A percentile compares a stretch with the other conserved stretches of the same genome.
Conservation (phyloP, 2,329 filamentous ascomycete genomes). For the Akanthomyces dipterigenus region DNA sequence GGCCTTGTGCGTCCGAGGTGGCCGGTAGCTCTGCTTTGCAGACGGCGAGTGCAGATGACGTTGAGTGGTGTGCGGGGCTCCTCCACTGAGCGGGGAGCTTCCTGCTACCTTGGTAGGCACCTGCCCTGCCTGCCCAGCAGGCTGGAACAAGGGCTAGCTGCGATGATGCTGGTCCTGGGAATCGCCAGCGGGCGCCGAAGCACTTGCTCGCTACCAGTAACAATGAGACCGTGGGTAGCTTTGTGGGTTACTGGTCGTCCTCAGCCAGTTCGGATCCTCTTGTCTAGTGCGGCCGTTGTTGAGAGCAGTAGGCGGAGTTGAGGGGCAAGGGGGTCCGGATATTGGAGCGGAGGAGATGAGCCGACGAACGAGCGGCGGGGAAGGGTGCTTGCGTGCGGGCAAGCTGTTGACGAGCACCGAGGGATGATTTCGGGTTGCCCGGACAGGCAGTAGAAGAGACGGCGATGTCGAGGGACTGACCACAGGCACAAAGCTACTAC, state of each 20-base stretch:
- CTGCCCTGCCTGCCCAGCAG: too few relatives aligned
- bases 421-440: neutral
- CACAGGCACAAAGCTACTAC: neutral
- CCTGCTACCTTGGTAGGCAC: too few relatives aligned
- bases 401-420: neutral
- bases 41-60: conserved; percentile 1
- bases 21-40: neutral
- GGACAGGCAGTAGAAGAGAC: neutral
- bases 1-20: neutral
- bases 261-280: neutral
- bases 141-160: neutral
- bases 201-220: neutral
- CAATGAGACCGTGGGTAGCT: neutral
- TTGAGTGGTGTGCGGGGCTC: neutral
- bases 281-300: neutral
- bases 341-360: neutral
- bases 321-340: neutral
- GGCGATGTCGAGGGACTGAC: neutral
- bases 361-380: neutral
- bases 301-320: neutral
- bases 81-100: neutral
- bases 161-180: neutral
- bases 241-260: neutral
- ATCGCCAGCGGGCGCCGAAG: too few relatives aligned
- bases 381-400: neutral